These are phyloP conservation scores for Boletus reticulatus DNA, from an alignment of 768 basidiomycete genomes.

Conservation along the genomic window DNA sequence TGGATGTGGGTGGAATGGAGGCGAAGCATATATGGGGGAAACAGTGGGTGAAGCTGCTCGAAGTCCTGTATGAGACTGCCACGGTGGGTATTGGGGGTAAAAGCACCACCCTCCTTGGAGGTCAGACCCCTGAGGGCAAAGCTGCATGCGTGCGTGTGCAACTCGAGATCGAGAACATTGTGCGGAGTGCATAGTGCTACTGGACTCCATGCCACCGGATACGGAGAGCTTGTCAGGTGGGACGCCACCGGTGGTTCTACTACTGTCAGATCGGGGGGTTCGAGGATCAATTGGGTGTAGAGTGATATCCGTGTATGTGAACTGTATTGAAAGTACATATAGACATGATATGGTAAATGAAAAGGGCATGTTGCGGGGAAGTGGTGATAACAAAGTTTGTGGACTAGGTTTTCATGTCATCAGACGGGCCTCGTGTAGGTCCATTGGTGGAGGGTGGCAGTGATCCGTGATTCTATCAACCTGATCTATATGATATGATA, in stretches of 20 bases:
- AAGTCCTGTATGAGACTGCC: slow-evolving; percentile 60
- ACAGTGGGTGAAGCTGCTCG: slow-evolving; percentile 76
- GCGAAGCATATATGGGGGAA: slow-evolving; percentile 67
- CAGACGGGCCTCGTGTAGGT: slow-evolving; percentile 23
- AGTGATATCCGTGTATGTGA: slow-evolving; percentile 12
- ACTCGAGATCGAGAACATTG: slow-evolving; percentile 64
- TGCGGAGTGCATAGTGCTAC: slow-evolving; percentile 30
- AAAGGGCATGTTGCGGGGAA: slow-evolving; percentile 29
- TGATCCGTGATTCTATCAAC: slow-evolving; percentile 16
- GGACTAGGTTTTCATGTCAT: slow-evolving; percentile 13
- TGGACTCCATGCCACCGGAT: slow-evolving; percentile 5
- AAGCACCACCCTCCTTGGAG: slow-evolving; percentile 48
- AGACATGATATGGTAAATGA: slow-evolving; percentile 22
- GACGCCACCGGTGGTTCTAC: slow-evolving; percentile 17
- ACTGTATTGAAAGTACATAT: slow-evolving; percentile 3
- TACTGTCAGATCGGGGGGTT: neutral
- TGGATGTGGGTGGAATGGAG: slow-evolving; percentile 67
- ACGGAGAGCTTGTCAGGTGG: neutral
- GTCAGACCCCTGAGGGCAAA: slow-evolving; percentile 54
- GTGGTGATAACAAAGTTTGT: slow-evolving; percentile 14
- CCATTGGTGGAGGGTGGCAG: slow-evolving; percentile 9
- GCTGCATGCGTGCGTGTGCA: slow-evolving; percentile 63
- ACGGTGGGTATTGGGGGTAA: slow-evolving; percentile 48
- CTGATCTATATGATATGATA: slow-evolving; percentile 14
- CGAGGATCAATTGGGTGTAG: slow-evolving; percentile 13